Conservation (phyloP, 441 rosid genomes). For the Cnidoscolus chayamansa region DNA sequence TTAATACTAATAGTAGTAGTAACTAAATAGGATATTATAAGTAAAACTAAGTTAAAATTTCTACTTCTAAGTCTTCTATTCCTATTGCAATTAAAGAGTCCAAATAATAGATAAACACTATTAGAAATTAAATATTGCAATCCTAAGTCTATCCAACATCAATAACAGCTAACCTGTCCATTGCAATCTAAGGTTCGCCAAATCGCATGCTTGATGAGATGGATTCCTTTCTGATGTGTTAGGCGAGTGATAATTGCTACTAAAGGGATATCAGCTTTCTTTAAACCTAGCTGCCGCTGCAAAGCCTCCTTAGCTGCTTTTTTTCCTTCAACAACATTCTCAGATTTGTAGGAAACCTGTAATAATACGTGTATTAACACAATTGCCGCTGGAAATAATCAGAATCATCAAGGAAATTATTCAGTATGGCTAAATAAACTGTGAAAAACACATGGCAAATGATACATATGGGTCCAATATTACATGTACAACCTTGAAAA, state of each 20-base stretch:
- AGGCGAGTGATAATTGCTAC: constrained; percentile 87
- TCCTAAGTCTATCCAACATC: no score
- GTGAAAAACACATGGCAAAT: no score
- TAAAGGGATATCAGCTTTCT: constrained; percentile 61
- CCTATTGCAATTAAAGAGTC: no score
- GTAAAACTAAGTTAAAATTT: no score
- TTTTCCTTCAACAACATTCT: constrained; percentile 85
- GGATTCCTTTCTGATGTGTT: constrained; percentile 97
- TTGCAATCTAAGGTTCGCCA: constrained; percentile 69
- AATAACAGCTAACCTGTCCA: constrained; percentile 60
- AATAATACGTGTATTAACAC: constrained; percentile 23
- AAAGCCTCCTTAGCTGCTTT: constrained; percentile 85
- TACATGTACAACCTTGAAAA: neutral
- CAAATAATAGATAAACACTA: no score
- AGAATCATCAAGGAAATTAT: constrained; percentile 3
- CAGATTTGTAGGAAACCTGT: constrained; percentile 75
- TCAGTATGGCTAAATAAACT: no score
- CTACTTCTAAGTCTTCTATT: no score
- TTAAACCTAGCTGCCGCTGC: constrained; percentile 72
- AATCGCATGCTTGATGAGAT: constrained; percentile 90
- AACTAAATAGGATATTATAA: no score
- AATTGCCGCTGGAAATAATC: constrained; percentile 10
- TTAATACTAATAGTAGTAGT: no score
- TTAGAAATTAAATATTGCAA: no score
- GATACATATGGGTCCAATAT: neutral